phyloP scores from a whole-genome alignment of 805 yeast species.

The Huiozyma naganishii region DNA sequence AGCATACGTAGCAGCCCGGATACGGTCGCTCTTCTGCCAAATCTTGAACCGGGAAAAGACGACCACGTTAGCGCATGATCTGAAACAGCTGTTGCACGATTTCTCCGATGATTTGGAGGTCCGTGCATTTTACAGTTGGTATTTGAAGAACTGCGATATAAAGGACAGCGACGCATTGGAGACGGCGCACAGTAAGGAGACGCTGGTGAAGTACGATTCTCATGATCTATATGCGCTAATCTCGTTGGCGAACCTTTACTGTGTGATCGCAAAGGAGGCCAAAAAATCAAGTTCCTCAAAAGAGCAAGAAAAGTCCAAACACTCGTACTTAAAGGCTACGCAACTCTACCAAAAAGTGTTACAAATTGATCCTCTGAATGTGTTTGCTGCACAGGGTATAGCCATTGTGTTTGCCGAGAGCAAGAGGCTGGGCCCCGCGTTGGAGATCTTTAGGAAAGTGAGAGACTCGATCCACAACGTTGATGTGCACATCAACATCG shows the following conservation, averaged over 20 bases:
- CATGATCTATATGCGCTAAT: slow-evolving; percentile 86
- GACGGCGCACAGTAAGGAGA: slow-evolving; percentile 71
- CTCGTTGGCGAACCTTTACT: slow-evolving; percentile 81
- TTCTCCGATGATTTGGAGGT: slow-evolving; percentile 63
- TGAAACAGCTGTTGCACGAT: slow-evolving; percentile 42
- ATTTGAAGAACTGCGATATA: slow-evolving; percentile 42
- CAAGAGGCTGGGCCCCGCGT: slow-evolving; percentile 60
- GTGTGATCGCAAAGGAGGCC: slow-evolving; percentile 68
- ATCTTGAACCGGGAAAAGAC: slow-evolving; percentile 1
- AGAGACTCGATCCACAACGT: slow-evolving; percentile 83
- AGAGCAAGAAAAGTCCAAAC: slow-evolving; percentile 45
- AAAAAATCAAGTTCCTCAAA: slow-evolving; percentile 32
- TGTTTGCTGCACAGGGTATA: slow-evolving; percentile 95
- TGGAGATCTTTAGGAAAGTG: slow-evolving; percentile 78
- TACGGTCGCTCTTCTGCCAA: slow-evolving; percentile 52
- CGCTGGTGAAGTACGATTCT: slow-evolving; percentile 69
- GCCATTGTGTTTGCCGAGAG: slow-evolving; percentile 88
- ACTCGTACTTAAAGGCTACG: slow-evolving; percentile 79
- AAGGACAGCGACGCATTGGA: slow-evolving; percentile 44
- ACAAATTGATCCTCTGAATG: slow-evolving; percentile 71
- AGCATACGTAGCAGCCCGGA: slow-evolving; percentile 59
- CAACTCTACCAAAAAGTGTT: slow-evolving; percentile 85
- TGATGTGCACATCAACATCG: slow-evolving; percentile 74
- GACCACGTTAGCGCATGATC: slow-evolving; percentile 29
- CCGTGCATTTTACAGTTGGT: slow-evolving; percentile 91